These are phyloP conservation scores for Nothomitra cinnamomea DNA, from an alignment of 2,329 filamentous ascomycete genomes.

Conservation along the genomic window DNA sequence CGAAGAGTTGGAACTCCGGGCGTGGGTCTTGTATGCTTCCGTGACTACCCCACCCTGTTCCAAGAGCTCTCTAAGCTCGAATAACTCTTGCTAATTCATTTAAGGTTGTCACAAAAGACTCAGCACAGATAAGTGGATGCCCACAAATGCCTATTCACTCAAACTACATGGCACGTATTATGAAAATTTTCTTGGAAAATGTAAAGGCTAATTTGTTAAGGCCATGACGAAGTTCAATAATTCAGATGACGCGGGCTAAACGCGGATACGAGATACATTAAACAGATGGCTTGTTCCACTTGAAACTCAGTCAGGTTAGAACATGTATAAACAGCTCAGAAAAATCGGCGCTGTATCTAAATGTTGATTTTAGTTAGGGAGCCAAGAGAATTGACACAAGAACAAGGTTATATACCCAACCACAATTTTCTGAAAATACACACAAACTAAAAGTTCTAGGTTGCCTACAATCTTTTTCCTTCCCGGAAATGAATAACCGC, in stretches of 20 bases:
- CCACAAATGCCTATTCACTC: conserved; percentile 4
- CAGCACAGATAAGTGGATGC: conserved; percentile 5
- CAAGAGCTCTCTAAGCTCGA: neutral
- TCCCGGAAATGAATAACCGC: conserved; percentile 17
- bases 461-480: conserved; percentile 20
- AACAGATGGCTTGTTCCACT: neutral
- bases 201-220: neutral
- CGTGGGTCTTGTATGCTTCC: neutral
- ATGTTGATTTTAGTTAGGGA: neutral
- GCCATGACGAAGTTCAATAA: conserved; percentile 5
- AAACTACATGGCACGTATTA: conserved; percentile 5
- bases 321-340: neutral
- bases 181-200: neutral
- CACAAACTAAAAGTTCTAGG: neutral
- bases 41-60: neutral
- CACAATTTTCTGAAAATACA: neutral
- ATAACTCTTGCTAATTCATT: neutral
- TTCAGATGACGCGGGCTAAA: conserved; percentile 5
- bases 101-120: conserved; percentile 6
- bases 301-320: neutral
- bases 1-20: conserved; percentile 6
- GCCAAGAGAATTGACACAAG: neutral
- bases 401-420: neutral
- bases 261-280: neutral
- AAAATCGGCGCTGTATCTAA: neutral